These are phyloP conservation scores for Solanum rostratum DNA, from an alignment of 257 asterid genomes.

Conservation along the genomic window DNA sequence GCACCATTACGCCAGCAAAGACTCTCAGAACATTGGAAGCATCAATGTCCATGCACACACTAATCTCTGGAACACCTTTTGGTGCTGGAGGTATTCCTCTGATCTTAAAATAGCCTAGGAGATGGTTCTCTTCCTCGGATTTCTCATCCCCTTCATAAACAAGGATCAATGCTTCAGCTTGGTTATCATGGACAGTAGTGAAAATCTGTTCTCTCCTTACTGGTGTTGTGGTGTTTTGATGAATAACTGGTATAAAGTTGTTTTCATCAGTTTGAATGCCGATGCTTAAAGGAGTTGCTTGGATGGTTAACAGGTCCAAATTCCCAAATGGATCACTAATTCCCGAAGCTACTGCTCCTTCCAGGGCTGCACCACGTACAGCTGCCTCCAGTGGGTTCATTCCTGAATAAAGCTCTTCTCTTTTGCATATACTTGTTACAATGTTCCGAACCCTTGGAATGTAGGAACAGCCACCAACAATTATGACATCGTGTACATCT, in stretches of 20 bases:
- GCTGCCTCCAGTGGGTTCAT: conserved; percentile 72
- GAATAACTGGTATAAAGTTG: conserved; percentile 46
- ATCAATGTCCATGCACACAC: conserved; percentile 62
- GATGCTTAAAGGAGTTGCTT: conserved; percentile 57
- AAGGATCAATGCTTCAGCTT: conserved; percentile 55
- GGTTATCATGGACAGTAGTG: conserved; percentile 66
- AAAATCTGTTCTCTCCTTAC: conserved; percentile 46
- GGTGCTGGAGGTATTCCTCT: conserved; percentile 62
- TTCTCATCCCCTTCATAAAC: conserved; percentile 62
- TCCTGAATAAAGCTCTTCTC: conserved; percentile 27
- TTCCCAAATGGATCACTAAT: conserved; percentile 62
- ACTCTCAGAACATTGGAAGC: conserved; percentile 52
- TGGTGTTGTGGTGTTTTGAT: conserved; percentile 48
- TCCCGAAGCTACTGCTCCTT: conserved; percentile 82
- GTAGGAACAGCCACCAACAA: conserved; percentile 77
- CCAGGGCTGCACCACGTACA: conserved; percentile 79
- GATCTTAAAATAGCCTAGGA: conserved; percentile 62
- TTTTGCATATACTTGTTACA: conserved; percentile 23
- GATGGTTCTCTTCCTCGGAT: conserved; percentile 43
- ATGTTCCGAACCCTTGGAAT: conserved; percentile 41
- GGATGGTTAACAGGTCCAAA: conserved; percentile 63
- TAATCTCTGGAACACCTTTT: conserved; percentile 71
- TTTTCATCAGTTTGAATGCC: conserved; percentile 60
- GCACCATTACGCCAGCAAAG: conserved; percentile 48
- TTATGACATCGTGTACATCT: conserved; percentile 50